phyloP scores from a whole-genome alignment of 495 filamentous ascomycete species.

The Neurospora africana region DNA sequence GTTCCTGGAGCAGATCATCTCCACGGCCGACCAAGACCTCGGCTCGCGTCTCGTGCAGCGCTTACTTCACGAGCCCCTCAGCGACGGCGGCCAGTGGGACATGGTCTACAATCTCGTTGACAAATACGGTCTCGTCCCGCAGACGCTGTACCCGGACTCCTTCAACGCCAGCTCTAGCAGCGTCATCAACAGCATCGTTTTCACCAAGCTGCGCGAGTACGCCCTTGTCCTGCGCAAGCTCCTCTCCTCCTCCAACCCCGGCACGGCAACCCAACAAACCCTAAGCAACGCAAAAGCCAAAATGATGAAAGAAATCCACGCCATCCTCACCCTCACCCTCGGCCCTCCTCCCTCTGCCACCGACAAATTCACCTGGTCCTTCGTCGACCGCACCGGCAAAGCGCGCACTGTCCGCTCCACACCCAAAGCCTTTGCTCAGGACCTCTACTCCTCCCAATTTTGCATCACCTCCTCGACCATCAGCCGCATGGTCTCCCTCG shows the following conservation, averaged over 20 bases:
- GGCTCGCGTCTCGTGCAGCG: constrained; percentile 59
- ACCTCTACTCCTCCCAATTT: constrained; percentile 36
- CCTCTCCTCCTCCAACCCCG: constrained; percentile 14
- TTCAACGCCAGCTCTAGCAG: constrained; percentile 62
- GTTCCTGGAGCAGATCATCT: constrained; percentile 72
- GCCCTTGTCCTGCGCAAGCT: constrained; percentile 54
- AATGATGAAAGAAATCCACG: constrained; percentile 68
- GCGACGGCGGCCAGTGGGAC: constrained; percentile 85
- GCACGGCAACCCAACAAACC: constrained; percentile 7
- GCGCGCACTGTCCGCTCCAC: constrained; percentile 48
- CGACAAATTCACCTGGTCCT: constrained; percentile 66
- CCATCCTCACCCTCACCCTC: constrained; percentile 65
- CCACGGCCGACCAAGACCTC: constrained; percentile 56
- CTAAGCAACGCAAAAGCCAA: constrained; percentile 49
- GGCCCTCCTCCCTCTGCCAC: constrained; percentile 61
- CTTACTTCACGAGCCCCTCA: constrained; percentile 54
- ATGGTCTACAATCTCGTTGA: constrained; percentile 79
- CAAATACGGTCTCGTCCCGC: constrained; percentile 79
- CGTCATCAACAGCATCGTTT: constrained; percentile 63
- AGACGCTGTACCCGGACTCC: constrained; percentile 67
- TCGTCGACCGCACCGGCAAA: constrained; percentile 53
- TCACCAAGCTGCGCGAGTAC: constrained; percentile 78
- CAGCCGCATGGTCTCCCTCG: constrained; percentile 59
- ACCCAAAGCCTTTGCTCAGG: constrained; percentile 55
- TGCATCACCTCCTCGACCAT: constrained; percentile 41